Evolutionary conservation across 495 filamentous ascomycete species (phyloP), one percentile per base, ranked within the genome.

Genomic region (Aspergillus panamensis): DNA sequence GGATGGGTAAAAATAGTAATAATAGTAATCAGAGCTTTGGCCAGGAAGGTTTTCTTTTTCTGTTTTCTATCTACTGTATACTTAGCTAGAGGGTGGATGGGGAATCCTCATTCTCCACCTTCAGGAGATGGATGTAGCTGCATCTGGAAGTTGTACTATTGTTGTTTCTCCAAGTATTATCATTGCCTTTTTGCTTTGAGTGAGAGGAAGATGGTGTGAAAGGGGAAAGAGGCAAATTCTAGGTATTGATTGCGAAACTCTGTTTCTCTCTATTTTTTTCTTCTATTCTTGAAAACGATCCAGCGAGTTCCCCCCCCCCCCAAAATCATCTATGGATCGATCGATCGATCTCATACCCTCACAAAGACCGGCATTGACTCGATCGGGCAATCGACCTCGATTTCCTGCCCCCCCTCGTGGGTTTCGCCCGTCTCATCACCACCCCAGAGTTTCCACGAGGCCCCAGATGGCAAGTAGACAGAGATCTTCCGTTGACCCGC

Each of bases 291-390:
- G n/a, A n/a, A n/a, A n/a, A n/a, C 25, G 25, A 25, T 25, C 5
- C 25, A 25, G 25, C 25, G 25, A 2, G 2, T 5, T 2, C 5
- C 25, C 25, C 25, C 25, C 25, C 25, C 5, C 25, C 25, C 25
- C n/a, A n/a, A n/a, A n/a, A n/a, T n/a, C 2, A 25, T 25, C 25
- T 25, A 5, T 25, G 5, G 25, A 25, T 25, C 30, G 50, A 53
- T 53, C 50, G 50, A 53, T 53, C 50, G 14, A 39, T 52, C 49
- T 48, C 56, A 65, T 13, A 58, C 32, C 13, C 63, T 53, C 16
- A 63, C 42, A 44, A 82, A 79, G 16, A 82, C 77, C 17, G 80
- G 80, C 75, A 80, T 81, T 5, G 63, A 67, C 29, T 80, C 76
- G 58, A 81, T 71, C 17, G 80, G 78, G 59, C 77, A 79, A 1